Percentiles rank a stretch among this genome's conserved stretches.
Evolutionary conservation across 192 early-diverging fungal species (phyloP).

Genomic region (Mortierella claussenii): DNA sequence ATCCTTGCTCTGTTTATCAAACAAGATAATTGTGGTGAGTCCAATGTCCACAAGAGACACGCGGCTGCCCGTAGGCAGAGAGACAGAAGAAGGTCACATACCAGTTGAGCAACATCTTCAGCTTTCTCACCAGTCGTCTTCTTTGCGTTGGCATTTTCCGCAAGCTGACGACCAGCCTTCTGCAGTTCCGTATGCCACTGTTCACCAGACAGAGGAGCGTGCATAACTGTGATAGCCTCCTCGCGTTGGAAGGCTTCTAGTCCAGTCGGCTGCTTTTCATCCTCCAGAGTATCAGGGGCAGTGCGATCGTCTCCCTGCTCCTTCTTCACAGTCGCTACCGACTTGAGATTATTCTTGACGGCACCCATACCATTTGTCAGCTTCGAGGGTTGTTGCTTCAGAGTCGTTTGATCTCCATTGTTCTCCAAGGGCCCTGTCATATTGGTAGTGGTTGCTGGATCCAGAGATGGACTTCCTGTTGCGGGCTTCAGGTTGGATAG

Average conservation of each 20-base stretch:
- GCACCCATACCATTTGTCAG: neutral
- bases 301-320: neutral
- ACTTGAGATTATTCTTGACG: neutral
- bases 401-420: conserved; percentile 4
- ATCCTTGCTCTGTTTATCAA: conserved; percentile 54
- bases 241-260: conserved; percentile 33
- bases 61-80: neutral
- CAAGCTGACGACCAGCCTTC: conserved; percentile 31
- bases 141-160: conserved; percentile 18
- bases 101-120: conserved; percentile 43
- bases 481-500: conserved; percentile 8
- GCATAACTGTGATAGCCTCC: conserved; percentile 44
- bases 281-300: neutral
- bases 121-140: conserved; percentile 13
- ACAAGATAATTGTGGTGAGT: neutral
- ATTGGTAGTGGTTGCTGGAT: conserved; percentile 2
- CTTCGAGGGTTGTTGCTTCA: conserved; percentile 20
- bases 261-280: conserved; percentile 4
- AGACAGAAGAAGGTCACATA: neutral
- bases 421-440: neutral
- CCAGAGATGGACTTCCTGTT: conserved; percentile 5
- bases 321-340: neutral
- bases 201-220: conserved; percentile 29
- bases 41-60: neutral
- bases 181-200: conserved; percentile 40